Evolutionary conservation across 441 rosid species (phyloP), one percentile per base, ranked within the genome.

Genomic region (Viola pubescens): DNA sequence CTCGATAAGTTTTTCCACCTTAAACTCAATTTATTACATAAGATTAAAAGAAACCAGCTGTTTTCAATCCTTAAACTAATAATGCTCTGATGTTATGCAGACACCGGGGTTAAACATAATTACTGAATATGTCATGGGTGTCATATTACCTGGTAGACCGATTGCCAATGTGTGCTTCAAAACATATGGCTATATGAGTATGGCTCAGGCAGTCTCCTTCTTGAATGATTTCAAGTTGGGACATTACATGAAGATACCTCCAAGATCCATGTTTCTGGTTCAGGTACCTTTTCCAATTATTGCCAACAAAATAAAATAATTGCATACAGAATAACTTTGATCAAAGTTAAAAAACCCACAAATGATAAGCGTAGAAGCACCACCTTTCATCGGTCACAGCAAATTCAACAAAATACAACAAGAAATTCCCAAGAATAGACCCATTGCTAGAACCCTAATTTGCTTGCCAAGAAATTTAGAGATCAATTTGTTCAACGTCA

Each of bases 201-300:
- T 81, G 91, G 78, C 88, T 56, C 95, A 87, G 63, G 94, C 94
- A 60, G 82, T 90, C 40, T 82, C 89, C 41, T 90, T 90, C 79
- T 82, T 87, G 62, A 82, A 61, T 39, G 94, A 85, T 77, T 87
- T 86, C 83, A 87, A 90, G 80, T 83, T 87, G 37, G 97, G 97
- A 52, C 95, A 90, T 63, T 90, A 87, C 73, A 90, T 90, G 97
- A 90, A 90, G 82, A 87, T 90, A 52, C 97, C 97, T 59, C 95
- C 97, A 59, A 78, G 87, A 66, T 83, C 95, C 26, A 87, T 90
- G 97, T 90, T 85, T 82, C 73, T 86, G 70, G 94, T 87, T 73
- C 91, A 81, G 92, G 84, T 80, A 70, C 37, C 40, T 56, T 61
- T 38, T 12, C 34, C 47, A 51, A 4, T 38, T 12, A 39, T 40